Percentiles rank a stretch among this genome's conserved stretches.
Evolutionary conservation across 805 yeast species (phyloP).

Genomic region (Cyberlindnera maritima): DNA sequence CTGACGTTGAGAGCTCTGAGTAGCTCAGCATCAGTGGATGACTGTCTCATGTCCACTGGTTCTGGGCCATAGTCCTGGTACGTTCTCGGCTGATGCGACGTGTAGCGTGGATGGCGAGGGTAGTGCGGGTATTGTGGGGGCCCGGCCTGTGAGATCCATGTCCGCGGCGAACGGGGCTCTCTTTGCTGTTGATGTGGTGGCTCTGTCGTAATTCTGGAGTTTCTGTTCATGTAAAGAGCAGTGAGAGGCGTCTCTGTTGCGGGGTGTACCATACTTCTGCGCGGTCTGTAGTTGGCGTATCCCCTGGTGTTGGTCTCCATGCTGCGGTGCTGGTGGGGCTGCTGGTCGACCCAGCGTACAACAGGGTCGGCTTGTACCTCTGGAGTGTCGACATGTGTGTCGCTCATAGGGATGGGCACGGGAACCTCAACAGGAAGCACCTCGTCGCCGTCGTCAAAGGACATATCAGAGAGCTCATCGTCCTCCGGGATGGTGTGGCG

Average conservation of each 20-base stretch:
- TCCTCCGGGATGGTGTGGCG: not conserved
- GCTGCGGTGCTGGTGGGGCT: not conserved
- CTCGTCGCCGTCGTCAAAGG: conserved; percentile 3
- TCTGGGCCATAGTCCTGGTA: not conserved
- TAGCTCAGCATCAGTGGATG: not conserved
- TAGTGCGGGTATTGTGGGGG: not conserved
- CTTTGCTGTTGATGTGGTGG: not conserved
- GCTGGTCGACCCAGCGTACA: conserved; percentile 7
- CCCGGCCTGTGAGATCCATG: not conserved
- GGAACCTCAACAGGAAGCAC: not conserved
- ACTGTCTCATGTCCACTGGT: not conserved
- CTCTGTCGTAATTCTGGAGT: not conserved
- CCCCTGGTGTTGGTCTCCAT: not conserved
- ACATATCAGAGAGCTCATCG: conserved; percentile 1
- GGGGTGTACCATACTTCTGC: not conserved
- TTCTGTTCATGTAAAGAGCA: not conserved
- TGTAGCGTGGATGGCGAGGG: not conserved
- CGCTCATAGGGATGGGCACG: not conserved
- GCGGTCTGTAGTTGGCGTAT: not conserved
- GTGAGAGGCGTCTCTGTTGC: not conserved
- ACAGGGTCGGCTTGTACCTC: not conserved
- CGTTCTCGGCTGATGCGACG: not conserved
- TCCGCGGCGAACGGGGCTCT: not conserved
- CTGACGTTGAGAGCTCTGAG: not conserved
- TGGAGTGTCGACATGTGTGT: not conserved